These are phyloP conservation scores for Pouteria glomerata DNA, from an alignment of 148 eudicot genomes.

Conservation along the genomic window DNA sequence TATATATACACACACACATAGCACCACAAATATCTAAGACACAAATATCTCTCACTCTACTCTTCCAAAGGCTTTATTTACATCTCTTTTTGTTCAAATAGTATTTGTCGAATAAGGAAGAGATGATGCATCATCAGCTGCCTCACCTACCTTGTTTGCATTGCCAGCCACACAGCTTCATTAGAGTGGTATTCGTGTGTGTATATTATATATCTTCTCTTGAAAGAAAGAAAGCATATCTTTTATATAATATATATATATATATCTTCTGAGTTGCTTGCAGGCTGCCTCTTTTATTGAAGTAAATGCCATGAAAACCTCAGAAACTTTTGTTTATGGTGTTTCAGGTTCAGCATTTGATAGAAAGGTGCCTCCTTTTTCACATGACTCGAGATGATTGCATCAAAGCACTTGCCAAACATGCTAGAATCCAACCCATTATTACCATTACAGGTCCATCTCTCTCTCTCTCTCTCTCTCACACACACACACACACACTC, in stretches of 20 bases:
- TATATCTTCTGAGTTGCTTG: not conserved
- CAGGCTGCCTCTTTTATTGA: not conserved
- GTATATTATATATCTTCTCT: not conserved
- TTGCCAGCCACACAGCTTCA: slow-evolving; percentile 19
- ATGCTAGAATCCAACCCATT: slow-evolving; percentile 49
- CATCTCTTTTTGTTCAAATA: not conserved
- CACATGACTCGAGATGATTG: slow-evolving; percentile 58
- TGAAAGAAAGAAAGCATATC: not conserved
- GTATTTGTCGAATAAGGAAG: not conserved
- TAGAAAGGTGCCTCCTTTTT: slow-evolving; percentile 65
- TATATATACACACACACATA: not conserved
- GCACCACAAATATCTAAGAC: not conserved
- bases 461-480: not conserved
- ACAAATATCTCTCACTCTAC: slow-evolving; percentile 1
- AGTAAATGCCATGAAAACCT: not conserved
- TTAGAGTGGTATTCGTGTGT: slow-evolving; percentile 7
- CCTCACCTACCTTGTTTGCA: slow-evolving; percentile 21
- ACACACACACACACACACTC: too few species aligned
- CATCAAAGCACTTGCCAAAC: slow-evolving; percentile 49
- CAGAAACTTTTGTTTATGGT: not conserved
- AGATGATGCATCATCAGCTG: not conserved
- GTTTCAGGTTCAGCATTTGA: slow-evolving; percentile 61
- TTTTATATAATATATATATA: not conserved
- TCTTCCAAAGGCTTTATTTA: not conserved
- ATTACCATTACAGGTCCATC: slow-evolving; percentile 48